A percentile compares a stretch with the other conserved stretches of the same genome.
Conservation (phyloP, 257 asterid genomes). For the Jacaranda mimosifolia region DNA sequence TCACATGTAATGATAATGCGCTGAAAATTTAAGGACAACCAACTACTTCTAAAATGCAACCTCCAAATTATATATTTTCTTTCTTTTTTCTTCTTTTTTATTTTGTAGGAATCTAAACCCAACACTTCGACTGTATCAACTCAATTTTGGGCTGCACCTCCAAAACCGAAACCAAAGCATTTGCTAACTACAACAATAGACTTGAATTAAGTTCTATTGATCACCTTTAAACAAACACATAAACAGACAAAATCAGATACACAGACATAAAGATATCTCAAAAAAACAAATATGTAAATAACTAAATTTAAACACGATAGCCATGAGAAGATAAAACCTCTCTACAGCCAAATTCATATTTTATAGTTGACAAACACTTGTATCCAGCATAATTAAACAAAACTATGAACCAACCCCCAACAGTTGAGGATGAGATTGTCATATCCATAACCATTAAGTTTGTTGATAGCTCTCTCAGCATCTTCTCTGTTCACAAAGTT, state of each 20-base stretch:
- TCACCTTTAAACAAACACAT: not conserved
- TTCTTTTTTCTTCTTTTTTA: too few relatives aligned
- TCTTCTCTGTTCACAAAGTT: conserved; percentile 87
- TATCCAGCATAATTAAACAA: conserved; percentile 16
- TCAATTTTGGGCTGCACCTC: too few relatives aligned
- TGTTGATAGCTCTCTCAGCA: conserved; percentile 92
- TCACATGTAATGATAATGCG: too few relatives aligned
- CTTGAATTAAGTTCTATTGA: too few relatives aligned
- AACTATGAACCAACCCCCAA: not conserved
- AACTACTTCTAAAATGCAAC: too few relatives aligned
- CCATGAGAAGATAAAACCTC: not conserved
- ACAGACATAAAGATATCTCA: not conserved
- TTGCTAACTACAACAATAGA: too few relatives aligned
- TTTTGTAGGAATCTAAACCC: too few relatives aligned
- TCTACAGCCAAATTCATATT: not conserved
- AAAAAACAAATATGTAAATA: not conserved
- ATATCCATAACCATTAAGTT: conserved; percentile 91
- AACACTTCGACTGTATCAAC: too few relatives aligned
- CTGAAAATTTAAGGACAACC: too few relatives aligned
- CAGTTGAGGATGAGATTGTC: conserved; percentile 77
- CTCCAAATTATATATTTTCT: too few relatives aligned
- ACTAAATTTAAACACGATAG: not conserved
- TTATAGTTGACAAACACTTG: not conserved
- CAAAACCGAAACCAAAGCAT: too few relatives aligned
- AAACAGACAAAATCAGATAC: not conserved